Evolutionary conservation across 139 green algal species (phyloP).

Genomic region (Parachlorella kessleri): DNA sequence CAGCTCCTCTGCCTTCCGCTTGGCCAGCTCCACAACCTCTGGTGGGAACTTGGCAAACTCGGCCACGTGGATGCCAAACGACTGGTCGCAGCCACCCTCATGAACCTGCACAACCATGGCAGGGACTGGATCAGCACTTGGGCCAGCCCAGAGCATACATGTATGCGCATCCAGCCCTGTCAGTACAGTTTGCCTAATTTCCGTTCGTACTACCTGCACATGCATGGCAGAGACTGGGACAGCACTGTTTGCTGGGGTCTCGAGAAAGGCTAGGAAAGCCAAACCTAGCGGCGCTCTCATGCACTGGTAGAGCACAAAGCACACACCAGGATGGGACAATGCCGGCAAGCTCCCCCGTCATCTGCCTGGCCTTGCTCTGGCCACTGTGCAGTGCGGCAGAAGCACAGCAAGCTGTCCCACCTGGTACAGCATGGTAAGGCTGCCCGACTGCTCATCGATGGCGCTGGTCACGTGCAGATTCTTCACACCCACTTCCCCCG

Average conservation of each 20-base stretch:
- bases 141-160: neutral
- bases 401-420: constrained; percentile 32
- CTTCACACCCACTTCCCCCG: constrained; percentile 56
- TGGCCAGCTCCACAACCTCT: constrained; percentile 78
- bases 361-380: neutral
- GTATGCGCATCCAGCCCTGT: neutral
- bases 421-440: constrained; percentile 95
- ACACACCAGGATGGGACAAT: neutral
- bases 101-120: constrained; percentile 36
- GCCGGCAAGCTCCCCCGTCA: neutral
- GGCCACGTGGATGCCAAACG: constrained; percentile 95
- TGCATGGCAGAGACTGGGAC: neutral
- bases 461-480: constrained; percentile 83
- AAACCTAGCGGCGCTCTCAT: neutral
- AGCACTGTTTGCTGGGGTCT: neutral
- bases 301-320: neutral
- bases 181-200: neutral
- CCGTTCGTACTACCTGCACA: neutral
- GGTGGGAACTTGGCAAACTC: constrained; percentile 90
- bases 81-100: constrained; percentile 88
- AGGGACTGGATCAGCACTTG: neutral
- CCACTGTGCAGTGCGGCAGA: too few species aligned
- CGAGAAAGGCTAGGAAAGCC: neutral
- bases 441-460: constrained; percentile 56
- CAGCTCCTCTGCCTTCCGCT: constrained; percentile 74